phyloP scores from a whole-genome alignment of 116 monocot species.

The Papilionanthe hybrid region DNA sequence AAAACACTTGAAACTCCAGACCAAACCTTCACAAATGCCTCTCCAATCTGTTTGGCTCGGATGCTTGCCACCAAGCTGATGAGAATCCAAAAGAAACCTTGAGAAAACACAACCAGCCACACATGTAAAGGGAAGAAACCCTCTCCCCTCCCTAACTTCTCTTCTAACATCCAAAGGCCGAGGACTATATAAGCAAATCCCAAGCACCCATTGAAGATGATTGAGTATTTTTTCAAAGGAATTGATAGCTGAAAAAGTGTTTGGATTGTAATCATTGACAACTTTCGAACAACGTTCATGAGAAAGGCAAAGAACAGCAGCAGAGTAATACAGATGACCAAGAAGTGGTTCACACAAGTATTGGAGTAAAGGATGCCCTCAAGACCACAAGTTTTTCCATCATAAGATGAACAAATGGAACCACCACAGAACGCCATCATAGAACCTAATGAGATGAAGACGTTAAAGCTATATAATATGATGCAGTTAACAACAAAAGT shows the following conservation, averaged over 20 bases:
- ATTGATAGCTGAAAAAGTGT: constrained; percentile 13
- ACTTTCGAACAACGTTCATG: constrained; percentile 16
- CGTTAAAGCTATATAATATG: not conserved
- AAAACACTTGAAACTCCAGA: constrained; percentile 17
- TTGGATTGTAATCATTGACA: not conserved
- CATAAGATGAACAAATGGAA: constrained; percentile 16
- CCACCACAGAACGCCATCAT: constrained; percentile 31
- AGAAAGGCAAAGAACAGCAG: constrained; percentile 33
- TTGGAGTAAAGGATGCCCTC: constrained; percentile 25
- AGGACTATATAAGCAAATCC: constrained; percentile 45
- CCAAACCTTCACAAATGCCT: constrained; percentile 34
- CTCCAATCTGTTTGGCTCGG: constrained; percentile 21
- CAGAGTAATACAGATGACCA: constrained; percentile 30
- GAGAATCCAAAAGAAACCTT: constrained; percentile 27
- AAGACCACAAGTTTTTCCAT: constrained; percentile 16
- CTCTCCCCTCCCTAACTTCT: constrained; percentile 18
- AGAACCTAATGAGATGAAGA: constrained; percentile 22
- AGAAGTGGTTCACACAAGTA: constrained; percentile 49
- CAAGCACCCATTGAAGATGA: constrained; percentile 30
- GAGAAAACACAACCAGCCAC: constrained; percentile 49
- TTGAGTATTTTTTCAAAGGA: constrained; percentile 15
- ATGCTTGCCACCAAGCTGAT: constrained; percentile 20
- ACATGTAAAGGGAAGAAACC: constrained; percentile 24
- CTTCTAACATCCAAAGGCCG: constrained; percentile 32
- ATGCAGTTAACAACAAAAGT: not conserved